These are phyloP conservation scores for Pythium plurisporium DNA, from an alignment of 352 stramenopile genomes.

Conservation along the genomic window DNA sequence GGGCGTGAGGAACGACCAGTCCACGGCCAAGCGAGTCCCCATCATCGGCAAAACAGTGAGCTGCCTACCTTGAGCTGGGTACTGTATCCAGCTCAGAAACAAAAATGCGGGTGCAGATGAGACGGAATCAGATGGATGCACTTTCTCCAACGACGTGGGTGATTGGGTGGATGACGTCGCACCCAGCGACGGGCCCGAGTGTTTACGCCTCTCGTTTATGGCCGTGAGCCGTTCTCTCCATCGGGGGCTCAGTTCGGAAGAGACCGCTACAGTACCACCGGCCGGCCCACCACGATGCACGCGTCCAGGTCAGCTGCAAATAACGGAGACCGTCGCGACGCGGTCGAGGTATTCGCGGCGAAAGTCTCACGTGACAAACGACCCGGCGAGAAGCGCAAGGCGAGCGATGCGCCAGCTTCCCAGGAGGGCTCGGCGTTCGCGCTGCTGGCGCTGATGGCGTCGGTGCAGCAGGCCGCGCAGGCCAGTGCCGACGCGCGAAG, in stretches of 20 bases:
- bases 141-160: not conserved
- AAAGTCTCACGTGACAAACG: too few species aligned
- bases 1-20: constrained; percentile 20
- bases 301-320: too few species aligned
- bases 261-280: too few species aligned
- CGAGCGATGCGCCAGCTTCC: not conserved
- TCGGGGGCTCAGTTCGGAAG: not conserved
- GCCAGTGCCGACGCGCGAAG: not conserved
- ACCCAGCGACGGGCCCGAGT: not conserved
- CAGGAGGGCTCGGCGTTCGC: constrained; percentile 11
- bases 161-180: not conserved
- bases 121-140: not conserved
- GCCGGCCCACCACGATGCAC: too few species aligned
- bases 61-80: not conserved
- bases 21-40: not conserved
- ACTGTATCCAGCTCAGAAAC: not conserved
- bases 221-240: not conserved
- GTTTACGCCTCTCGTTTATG: constrained; percentile 2
- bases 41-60: not conserved
- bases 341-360: too few species aligned
- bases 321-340: too few species aligned
- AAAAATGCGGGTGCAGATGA: too few species aligned
- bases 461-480: constrained; percentile 12
- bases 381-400: not conserved
- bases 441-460: constrained; percentile 15